Percentiles rank a stretch among this genome's conserved stretches.
Evolutionary conservation across 2,329 filamentous ascomycete genomes (phyloP).

Genomic region (Clonostachys sp.): DNA sequence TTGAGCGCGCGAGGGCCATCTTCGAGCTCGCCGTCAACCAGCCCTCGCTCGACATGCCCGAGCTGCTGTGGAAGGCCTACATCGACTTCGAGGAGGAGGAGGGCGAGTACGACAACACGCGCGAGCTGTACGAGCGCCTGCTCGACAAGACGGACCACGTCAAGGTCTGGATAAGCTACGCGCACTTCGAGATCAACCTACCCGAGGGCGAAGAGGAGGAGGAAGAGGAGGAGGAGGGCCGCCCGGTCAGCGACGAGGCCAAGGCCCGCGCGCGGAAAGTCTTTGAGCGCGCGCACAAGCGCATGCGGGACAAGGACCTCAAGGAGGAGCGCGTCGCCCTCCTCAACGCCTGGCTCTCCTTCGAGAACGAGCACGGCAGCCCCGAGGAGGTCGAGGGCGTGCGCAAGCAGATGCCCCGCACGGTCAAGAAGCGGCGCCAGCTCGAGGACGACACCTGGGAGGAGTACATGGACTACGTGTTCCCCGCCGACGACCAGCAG

Average conservation of each 20-base stretch:
- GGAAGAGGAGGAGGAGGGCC: conserved; percentile 59
- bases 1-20: conserved; percentile 83
- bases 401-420: conserved; percentile 88
- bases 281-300: conserved; percentile 80
- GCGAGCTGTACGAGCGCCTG: conserved; percentile 82
- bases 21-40: conserved; percentile 88
- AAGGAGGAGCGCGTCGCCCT: conserved; percentile 92
- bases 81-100: conserved; percentile 98
- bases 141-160: conserved; percentile 95
- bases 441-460: conserved; percentile 88
- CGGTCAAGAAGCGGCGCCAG: conserved; percentile 87
- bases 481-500: conserved; percentile 90
- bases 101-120: conserved; percentile 79
- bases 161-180: conserved; percentile 98
- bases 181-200: conserved; percentile 96
- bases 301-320: conserved; percentile 84
- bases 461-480: conserved; percentile 96
- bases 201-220: conserved; percentile 63
- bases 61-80: conserved; percentile 95
- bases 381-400: conserved; percentile 74
- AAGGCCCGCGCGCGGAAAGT: conserved; percentile 77
- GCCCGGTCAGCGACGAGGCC: conserved; percentile 72
- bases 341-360: conserved; percentile 87
- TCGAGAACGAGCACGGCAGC: conserved; percentile 81
- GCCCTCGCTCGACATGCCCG: conserved; percentile 88